These are phyloP conservation scores for Cucumis hystrix DNA, from an alignment of 306 rosid species.

Conservation along the genomic window DNA sequence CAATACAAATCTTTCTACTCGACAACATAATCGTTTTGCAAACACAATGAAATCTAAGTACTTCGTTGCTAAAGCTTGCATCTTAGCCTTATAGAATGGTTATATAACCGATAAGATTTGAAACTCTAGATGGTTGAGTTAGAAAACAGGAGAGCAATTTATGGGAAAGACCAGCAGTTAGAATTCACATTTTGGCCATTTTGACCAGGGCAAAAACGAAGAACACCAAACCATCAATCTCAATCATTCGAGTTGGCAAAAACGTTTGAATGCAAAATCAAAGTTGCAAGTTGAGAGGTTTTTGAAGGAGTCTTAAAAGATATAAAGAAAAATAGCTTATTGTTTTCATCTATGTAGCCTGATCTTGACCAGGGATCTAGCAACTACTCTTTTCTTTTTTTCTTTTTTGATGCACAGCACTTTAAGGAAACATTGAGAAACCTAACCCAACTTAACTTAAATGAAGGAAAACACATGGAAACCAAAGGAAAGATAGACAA, in stretches of 20 bases:
- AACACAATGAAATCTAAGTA: not conserved
- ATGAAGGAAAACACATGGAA: not conserved
- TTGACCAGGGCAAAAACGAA: not conserved
- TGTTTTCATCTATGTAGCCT: not conserved
- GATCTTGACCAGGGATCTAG: not conserved
- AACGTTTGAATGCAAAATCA: not conserved
- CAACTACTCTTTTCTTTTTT: not conserved
- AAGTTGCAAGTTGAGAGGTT: not conserved
- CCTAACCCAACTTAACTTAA: not conserved
- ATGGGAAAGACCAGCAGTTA: not conserved
- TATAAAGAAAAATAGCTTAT: not conserved
- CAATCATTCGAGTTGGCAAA: not conserved
- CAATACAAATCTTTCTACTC: not conserved
- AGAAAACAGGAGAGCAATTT: not conserved
- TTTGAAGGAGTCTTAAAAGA: not conserved
- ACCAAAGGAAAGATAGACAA: not conserved
- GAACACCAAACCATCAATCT: not conserved
- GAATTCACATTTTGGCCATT: not conserved
- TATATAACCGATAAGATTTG: not conserved
- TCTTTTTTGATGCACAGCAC: not conserved
- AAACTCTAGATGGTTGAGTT: not conserved
- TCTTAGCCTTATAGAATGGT: not conserved
- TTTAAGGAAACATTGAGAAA: not conserved
- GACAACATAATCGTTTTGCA: not conserved
- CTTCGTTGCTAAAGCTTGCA: not conserved